Percentiles rank a stretch among this genome's conserved stretches.
Evolutionary conservation across 768 basidiomycete species (phyloP).

Genomic region (Leucocoprinus sp.): DNA sequence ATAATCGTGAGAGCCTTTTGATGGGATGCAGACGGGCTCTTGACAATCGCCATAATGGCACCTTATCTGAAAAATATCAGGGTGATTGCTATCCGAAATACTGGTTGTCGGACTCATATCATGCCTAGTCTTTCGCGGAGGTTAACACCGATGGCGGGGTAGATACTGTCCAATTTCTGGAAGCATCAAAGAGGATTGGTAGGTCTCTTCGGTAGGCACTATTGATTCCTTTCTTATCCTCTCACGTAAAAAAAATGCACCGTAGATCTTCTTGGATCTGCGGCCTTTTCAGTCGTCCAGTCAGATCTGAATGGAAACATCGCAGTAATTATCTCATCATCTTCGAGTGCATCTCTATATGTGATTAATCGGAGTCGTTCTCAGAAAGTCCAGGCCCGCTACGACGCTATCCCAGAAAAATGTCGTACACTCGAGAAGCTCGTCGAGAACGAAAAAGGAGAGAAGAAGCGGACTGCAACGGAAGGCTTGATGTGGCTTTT

Average conservation of each 20-base stretch:
- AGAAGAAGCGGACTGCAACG: slow-evolving; percentile 84
- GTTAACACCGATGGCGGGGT: slow-evolving; percentile 85
- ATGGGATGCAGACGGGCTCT: too few species aligned
- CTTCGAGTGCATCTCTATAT: neutral
- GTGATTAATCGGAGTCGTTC: neutral
- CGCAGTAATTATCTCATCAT: slow-evolving; percentile 40
- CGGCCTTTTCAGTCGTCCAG: slow-evolving; percentile 79
- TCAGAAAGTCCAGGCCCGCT: slow-evolving; percentile 87
- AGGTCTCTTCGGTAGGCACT: slow-evolving; percentile 68
- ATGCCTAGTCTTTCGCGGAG: slow-evolving; percentile 79
- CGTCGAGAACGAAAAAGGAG: slow-evolving; percentile 72
- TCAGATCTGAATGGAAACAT: slow-evolving; percentile 90
- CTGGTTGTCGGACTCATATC: neutral
- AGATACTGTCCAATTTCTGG: slow-evolving; percentile 80
- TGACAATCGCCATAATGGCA: too few species aligned
- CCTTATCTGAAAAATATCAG: slow-evolving; percentile 69
- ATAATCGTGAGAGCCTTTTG: too few species aligned
- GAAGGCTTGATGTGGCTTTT: slow-evolving; percentile 93
- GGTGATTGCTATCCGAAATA: slow-evolving; percentile 24
- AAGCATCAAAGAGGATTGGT: slow-evolving; percentile 86
- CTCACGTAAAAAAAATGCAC: neutral
- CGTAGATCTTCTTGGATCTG: slow-evolving; percentile 76
- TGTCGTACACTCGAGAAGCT: slow-evolving; percentile 80
- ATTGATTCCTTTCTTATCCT: neutral
- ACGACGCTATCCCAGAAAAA: slow-evolving; percentile 52